Base-by-base conservation (phyloP, 805 yeast genomes). In the Candida loeiensis region DNA sequence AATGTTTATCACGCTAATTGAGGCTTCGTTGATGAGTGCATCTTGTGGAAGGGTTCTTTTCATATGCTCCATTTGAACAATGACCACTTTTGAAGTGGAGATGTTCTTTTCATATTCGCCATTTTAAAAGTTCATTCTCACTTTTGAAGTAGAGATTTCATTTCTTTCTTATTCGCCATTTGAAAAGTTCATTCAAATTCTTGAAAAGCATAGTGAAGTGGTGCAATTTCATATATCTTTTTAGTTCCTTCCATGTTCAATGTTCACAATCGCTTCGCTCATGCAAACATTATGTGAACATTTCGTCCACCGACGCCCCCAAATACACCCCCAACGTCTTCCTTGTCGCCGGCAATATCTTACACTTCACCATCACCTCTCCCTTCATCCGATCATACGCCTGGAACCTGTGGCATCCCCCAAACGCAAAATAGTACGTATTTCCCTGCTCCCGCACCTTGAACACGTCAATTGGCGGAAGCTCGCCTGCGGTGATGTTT, bases 321-420 rank as follows among this genome's bases (percentile, higher is more conserved):
- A 85, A 68, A 52, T 87, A 88, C 11, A 87, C 59, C 46, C 64
- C 71, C 41, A 87, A 60, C 44, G 85, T 89, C 18, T 73, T 69
- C 45, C 78, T 76, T 0, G 95, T 85, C 5, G 87, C 82, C 1
- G 95, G 95, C 22, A 85, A 59, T 6, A 87, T 54, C 48, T 81
- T 82, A 58, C 88, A 82, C 52, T 74, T 80, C 7, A 88, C 95
- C 64, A 73, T 50, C 0, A 63, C 56, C 19, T 62, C 66, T 12
- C 46, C 35, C 4, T 48, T 37, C 1, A 50, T 42, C 28, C 72
- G 63, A 42, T 86, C 93, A 55, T 88, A 88, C 0, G 95, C 95
- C 58, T 87, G 95, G 49, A 87, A 82, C 46, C 96, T 62, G 55
- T 87, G 96, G 55, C 96, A 87, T 0, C 95, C 95, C 5, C 95